Conservation (phyloP, 2,329 filamentous ascomycete species). For the Aspergillus sp. region DNA sequence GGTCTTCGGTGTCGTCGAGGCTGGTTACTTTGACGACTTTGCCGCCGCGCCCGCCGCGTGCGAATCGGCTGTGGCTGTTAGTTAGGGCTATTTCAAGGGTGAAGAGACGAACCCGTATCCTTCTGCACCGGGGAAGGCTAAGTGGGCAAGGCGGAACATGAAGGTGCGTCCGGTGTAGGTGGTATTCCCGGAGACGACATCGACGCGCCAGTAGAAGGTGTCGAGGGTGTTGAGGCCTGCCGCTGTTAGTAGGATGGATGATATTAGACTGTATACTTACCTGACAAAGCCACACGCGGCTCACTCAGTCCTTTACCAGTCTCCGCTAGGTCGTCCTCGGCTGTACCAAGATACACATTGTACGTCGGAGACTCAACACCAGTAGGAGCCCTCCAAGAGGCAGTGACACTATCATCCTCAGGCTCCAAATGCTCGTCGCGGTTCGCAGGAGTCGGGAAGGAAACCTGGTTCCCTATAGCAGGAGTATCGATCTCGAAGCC, state of each 20-base stretch:
- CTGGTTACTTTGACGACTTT: conserved; percentile 14
- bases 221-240: conserved; percentile 8
- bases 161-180: conserved; percentile 5
- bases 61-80: conserved; percentile 4
- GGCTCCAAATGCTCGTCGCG: conserved; percentile 4
- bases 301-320: neutral
- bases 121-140: conserved; percentile 12
- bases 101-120: conserved; percentile 10
- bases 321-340: neutral
- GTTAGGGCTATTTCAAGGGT: neutral
- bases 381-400: neutral
- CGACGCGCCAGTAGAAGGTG: conserved; percentile 14
- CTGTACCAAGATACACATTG: conserved; percentile 6
- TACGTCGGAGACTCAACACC: conserved; percentile 3
- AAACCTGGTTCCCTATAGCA: conserved; percentile 3
- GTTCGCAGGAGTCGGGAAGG: conserved; percentile 6
- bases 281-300: neutral
- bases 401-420: neutral
- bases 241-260: neutral
- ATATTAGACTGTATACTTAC: neutral
- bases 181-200: neutral
- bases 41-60: conserved; percentile 10
- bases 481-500: conserved; percentile 14
- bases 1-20: conserved; percentile 8
- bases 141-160: conserved; percentile 6